Base-by-base conservation (phyloP, 192 early-diverging fungal species). In the Linderina pennispora region DNA sequence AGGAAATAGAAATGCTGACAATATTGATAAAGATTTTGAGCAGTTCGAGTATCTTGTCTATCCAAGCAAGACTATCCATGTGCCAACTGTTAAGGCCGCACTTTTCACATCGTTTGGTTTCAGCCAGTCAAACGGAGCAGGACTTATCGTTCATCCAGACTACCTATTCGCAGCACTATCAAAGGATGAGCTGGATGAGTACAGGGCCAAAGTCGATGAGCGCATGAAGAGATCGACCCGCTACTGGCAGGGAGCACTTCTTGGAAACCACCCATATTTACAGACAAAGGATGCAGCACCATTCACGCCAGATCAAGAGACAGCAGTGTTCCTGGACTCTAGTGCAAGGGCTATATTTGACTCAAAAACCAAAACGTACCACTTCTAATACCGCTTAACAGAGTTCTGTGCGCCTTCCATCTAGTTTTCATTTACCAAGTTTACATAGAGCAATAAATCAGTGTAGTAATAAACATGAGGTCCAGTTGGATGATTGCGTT, bases 81-180 rank as follows among this genome's bases (percentile, higher is more conserved):
- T 88, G 20, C 85, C 87, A 58, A 87, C 88, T 60, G 49, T 92
- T 61, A 87, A 86, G 68, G 90, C 90, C 17, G 90, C 78, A 67
- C 48, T 92, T 33, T 79, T 92, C 58, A 92, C 90, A 67, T 81
- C 78, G 22, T 92, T 92, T 56, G 90, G 90, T 44, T 92, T 92
- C 69, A 88, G 90, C 43, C 90, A 92, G 67, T 88, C 82, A 49
- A 88, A 88, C 43, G 88, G 83, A 57, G 90, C 90, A 55, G 60
- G 88, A 8, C 75, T 92, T 4, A 62, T 92, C 25, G 62, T 92
- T 33, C 87, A 90, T 74, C 84, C 90, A 17, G 85, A 90, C 56
- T 92, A 90, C 60, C 67, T 89, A 20, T 74, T 89, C 17, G 84
- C 69, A 36, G 79, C 84, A 23, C 58, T 92, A 15, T 78, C 82